Evolutionary conservation across 352 stramenopile species (phyloP).

Genomic region (Hyaloperonospora brassicae): DNA sequence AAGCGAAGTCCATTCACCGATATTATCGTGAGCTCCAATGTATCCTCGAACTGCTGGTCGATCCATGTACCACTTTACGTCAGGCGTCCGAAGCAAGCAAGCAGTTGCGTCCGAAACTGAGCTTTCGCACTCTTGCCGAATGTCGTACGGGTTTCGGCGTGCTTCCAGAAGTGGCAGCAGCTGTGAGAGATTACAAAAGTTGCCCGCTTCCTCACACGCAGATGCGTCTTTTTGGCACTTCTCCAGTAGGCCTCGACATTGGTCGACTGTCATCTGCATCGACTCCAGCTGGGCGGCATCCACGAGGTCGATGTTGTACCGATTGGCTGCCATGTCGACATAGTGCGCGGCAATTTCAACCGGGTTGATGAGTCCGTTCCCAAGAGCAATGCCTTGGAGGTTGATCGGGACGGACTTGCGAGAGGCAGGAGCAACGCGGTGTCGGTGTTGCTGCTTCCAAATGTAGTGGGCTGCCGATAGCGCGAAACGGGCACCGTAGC

Average conservation of each 20-base stretch:
- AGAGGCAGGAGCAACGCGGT: too few relatives aligned
- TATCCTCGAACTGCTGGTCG: conserved; percentile 22
- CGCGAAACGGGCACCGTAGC: conserved; percentile 22
- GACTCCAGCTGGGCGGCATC: conserved; percentile 13
- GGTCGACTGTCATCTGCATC: conserved; percentile 17
- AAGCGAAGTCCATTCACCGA: conserved; percentile 74
- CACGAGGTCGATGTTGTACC: conserved; percentile 39
- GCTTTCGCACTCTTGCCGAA: conserved; percentile 29
- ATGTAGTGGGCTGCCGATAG: too few relatives aligned
- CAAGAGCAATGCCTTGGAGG: conserved; percentile 2
- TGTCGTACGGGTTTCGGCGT: conserved; percentile 50
- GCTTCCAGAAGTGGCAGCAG: conserved; percentile 26
- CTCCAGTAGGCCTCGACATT: conserved; percentile 20
- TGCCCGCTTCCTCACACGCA: conserved; percentile 18
- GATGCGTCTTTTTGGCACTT: conserved; percentile 16
- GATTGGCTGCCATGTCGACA: conserved; percentile 39
- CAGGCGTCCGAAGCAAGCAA: conserved; percentile 30
- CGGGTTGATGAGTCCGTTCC: conserved; percentile 2
- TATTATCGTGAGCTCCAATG: conserved; percentile 25
- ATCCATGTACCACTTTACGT: conserved; percentile 51
- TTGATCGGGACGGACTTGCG: conserved; percentile 1
- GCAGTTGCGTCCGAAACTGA: conserved; percentile 7
- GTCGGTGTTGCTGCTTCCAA: too few relatives aligned
- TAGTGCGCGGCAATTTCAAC: conserved; percentile 1
- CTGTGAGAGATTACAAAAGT: conserved; percentile 32